These are phyloP conservation scores for Tephrocybe sp. DNA, from an alignment of 768 basidiomycete species.

Conservation along the genomic window DNA sequence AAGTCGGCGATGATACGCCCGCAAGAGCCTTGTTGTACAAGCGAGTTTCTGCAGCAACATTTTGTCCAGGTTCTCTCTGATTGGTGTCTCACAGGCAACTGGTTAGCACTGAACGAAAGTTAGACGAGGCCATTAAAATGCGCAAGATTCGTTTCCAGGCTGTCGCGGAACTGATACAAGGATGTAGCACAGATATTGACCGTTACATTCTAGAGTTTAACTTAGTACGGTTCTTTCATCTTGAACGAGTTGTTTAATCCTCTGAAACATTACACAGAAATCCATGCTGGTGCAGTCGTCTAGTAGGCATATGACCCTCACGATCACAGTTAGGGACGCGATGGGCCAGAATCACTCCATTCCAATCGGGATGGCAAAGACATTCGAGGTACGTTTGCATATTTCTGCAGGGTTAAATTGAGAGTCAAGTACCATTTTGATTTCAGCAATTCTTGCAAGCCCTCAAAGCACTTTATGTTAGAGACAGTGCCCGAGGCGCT, in stretches of 20 bases:
- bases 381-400: not conserved
- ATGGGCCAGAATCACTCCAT: not conserved
- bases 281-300: not conserved
- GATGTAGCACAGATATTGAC: not conserved
- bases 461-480: not conserved
- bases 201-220: not conserved
- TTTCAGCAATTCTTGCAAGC: not conserved
- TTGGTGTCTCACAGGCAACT: not conserved
- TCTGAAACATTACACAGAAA: not conserved
- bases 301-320: not conserved
- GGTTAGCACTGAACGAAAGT: not conserved
- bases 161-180: not conserved
- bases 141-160: not conserved
- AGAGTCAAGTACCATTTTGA: not conserved
- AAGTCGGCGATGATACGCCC: not conserved
- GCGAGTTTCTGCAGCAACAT: not conserved
- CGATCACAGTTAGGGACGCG: not conserved
- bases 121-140: not conserved
- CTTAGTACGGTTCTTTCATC: no score
- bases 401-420: not conserved
- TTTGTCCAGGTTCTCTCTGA: not conserved
- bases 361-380: not conserved
- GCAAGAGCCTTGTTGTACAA: not conserved
- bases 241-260: no score
- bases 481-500: not conserved